Base-by-base conservation (phyloP, 2,329 filamentous ascomycete species). In the Nectriaceae sp. region DNA sequence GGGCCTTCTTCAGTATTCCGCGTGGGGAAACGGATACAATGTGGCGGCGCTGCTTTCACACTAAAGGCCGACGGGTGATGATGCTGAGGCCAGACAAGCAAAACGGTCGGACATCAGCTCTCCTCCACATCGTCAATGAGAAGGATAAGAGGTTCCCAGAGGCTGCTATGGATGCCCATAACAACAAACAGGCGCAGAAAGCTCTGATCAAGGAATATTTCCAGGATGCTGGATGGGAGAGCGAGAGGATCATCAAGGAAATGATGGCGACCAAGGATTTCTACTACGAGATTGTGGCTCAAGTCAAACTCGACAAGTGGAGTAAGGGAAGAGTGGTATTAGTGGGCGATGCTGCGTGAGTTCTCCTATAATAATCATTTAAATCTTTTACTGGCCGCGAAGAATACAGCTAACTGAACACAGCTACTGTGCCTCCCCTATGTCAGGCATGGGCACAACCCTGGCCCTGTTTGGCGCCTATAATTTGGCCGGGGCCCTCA, bases 361-460 rank as follows among this genome's bases (percentile, higher is more conserved):
- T 31, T 31, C 15, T 8, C 15, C 26, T 15, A 31, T 10, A 31
- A 10, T 31, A 31, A 31, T 8, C 26, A 31, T 31, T 31, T 15
- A 10, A 31, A 31, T 15, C 8, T 31, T 31, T 15, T 31, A 8
- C n/a, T n/a, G n/a, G n/a, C n/a, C n/a, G n/a, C n/a, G n/a, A n/a
- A n/a, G n/a, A n/a, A n/a, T n/a, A n/a, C n/a, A n/a, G n/a, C n/a
- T n/a, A n/a, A n/a, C n/a, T n/a, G n/a, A n/a, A 15, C 8, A 31
- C 26, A 31, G 64, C 2, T 75, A 75, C 53, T 72, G 69, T 19
- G 74, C 75, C 0, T 74, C 74, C 1, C 70, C 72, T 3, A 52
- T 74, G 5, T 75, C 74, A 0, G 78, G 78, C 0, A 72, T 77
- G 66, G 77, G 77, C 13, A 78, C 75, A 2, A 72, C 69, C 3